Evolutionary conservation across 106 monocot species (phyloP), one percentile per base, ranked within the genome.

Genomic region (Triglochin maritima): DNA sequence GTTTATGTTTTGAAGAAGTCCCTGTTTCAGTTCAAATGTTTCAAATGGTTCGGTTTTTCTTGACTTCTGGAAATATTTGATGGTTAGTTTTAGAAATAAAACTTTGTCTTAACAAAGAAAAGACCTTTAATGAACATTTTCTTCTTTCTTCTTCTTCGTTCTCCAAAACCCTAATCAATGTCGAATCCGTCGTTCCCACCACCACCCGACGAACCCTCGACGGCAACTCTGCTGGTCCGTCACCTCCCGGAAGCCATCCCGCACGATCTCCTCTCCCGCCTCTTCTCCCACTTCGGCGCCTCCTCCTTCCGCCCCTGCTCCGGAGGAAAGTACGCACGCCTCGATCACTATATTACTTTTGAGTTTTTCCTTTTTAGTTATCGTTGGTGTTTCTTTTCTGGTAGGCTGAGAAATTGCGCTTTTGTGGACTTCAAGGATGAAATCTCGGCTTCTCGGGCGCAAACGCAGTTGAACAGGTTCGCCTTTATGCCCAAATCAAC

Each of bases 391-490:
- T 47, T 64, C 48, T 46, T 47, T 63, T 9, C 16, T 77, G 48
- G 15, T 65, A 90, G 94, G 76, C 65, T 96, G 67, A 84, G 88
- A 71, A 91, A 96, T 68, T 96, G 91, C 52, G 91, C 91, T 2
- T 96, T 96, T 75, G 85, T 91, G 6, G 96, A 96, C 77, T 96
- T 96, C 59, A 81, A 76, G 59, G 88, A 90, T 63, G 96, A 91
- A 63, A 69, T 50, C 5, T 69, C 81, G 63, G 96, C 96, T 65
- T 64, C 64, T 70, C 90, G 79, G 61, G 96, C 88, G 16, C 91
- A 86, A 64, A 78, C 85, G 3, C 91, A 88, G 50, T 41, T 96
- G 71, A 81, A 96, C 79, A 91, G 95, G 94, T 86, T 13, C 7
- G 63, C 14, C 55, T 0, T n/a, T n/a, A 55, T 55, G 13, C 10